Evolutionary conservation across 2,329 filamentous ascomycete genomes (phyloP).

Genomic region (Apiospora phragmitis): DNA sequence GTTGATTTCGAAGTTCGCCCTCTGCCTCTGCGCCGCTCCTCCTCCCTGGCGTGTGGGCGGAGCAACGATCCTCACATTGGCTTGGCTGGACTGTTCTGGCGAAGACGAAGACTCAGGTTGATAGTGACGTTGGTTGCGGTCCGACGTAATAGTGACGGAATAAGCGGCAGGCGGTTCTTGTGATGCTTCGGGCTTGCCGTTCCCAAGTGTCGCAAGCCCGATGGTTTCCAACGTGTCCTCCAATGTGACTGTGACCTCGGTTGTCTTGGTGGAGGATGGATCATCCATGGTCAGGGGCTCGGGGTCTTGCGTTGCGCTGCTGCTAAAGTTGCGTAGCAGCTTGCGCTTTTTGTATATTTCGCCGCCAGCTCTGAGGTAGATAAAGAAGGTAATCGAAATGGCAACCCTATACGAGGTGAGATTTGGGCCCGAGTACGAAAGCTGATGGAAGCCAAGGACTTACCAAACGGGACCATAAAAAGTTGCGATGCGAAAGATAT

Average conservation of each 20-base stretch:
- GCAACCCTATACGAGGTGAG: constrained; percentile 49
- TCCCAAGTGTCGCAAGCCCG: constrained; percentile 34
- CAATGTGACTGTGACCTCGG: constrained; percentile 63
- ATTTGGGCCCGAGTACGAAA: background rate
- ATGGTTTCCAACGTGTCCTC: constrained; percentile 40
- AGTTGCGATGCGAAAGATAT: constrained; percentile 69
- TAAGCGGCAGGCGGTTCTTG: constrained; percentile 36
- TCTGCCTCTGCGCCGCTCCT: constrained; percentile 25
- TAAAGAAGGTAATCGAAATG: constrained; percentile 61
- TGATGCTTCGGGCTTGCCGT: constrained; percentile 18
- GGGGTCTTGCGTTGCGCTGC: constrained; percentile 41
- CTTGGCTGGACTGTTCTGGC: constrained; percentile 29
- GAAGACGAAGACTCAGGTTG: constrained; percentile 25
- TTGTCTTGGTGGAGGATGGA: constrained; percentile 55
- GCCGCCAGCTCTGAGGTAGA: constrained; percentile 66
- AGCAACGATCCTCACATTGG: constrained; percentile 14
- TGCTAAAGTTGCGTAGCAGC: constrained; percentile 57
- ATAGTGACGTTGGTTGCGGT: constrained; percentile 22
- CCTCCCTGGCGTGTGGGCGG: constrained; percentile 11
- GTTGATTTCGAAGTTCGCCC: constrained; percentile 51
- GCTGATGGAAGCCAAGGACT: constrained; percentile 18
- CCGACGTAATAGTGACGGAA: constrained; percentile 50
- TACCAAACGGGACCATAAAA: constrained; percentile 77
- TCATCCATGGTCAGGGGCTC: constrained; percentile 44
- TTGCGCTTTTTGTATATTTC: constrained; percentile 68